phyloP scores from a whole-genome alignment of 2,329 filamentous ascomycete species.

The Penicillium sp. region DNA sequence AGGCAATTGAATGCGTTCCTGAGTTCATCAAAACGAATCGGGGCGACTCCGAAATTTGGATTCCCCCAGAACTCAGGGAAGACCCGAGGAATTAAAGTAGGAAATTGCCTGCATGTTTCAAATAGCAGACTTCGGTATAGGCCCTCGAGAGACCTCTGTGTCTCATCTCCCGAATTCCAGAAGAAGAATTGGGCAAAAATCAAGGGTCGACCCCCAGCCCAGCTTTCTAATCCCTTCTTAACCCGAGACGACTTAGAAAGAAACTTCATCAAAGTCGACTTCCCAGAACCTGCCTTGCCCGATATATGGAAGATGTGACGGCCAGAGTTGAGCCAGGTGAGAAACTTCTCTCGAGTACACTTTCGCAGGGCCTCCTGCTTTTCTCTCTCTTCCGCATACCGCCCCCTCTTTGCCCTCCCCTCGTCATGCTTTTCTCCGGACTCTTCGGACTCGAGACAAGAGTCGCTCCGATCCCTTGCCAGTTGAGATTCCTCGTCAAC shows the following conservation, averaged over 20 bases:
- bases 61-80: slow-evolving; percentile 2
- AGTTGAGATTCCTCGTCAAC: too few species aligned
- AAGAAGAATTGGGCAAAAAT: slow-evolving; percentile 44
- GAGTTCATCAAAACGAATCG: background rate
- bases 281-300: slow-evolving; percentile 51
- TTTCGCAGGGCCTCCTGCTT: background rate
- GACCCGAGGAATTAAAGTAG: slow-evolving; percentile 29
- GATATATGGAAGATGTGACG: slow-evolving; percentile 40
- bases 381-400: background rate
- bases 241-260: slow-evolving; percentile 33
- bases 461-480: too few species aligned
- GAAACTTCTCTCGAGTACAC: slow-evolving; percentile 15
- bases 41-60: background rate
- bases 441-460: too few species aligned
- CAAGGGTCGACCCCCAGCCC: slow-evolving; percentile 33
- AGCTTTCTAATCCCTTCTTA: slow-evolving; percentile 29
- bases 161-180: slow-evolving; percentile 40
- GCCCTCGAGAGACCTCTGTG: slow-evolving; percentile 46
- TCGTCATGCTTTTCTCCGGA: too few species aligned
- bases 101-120: slow-evolving; percentile 33
- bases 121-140: slow-evolving; percentile 41
- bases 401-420: background rate
- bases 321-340: slow-evolving; percentile 27
- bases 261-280: slow-evolving; percentile 52
- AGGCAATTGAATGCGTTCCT: background rate